A percentile compares a stretch with the other conserved stretches of the same genome.
These are phyloP conservation scores for Cyclotella cryptica DNA, from an alignment of 108 stramenopile genomes.

Conservation along the genomic window DNA sequence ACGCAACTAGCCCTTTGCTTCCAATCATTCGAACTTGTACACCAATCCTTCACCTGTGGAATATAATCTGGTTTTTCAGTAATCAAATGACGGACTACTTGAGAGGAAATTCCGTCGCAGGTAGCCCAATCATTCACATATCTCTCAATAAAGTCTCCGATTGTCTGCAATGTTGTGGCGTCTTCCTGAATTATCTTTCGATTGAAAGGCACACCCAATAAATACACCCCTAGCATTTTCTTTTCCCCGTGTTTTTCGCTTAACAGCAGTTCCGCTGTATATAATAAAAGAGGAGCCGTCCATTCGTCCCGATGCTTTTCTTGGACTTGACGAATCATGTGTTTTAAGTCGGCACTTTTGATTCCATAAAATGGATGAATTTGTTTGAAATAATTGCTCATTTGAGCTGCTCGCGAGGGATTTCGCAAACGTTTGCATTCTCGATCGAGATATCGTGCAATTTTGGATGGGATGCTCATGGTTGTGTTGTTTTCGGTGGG, in stretches of 20 bases:
- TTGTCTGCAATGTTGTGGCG: background rate
- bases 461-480: no score
- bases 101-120: conserved; percentile 8
- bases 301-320: conserved; percentile 4
- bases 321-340: conserved; percentile 4
- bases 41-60: conserved; percentile 8
- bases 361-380: conserved; percentile 23
- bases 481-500: no score
- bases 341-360: conserved; percentile 1
- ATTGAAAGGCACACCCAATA: conserved; percentile 14
- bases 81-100: conserved; percentile 16
- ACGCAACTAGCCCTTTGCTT: conserved; percentile 18
- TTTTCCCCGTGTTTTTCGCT: background rate
- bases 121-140: conserved; percentile 22
- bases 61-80: conserved; percentile 2
- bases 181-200: conserved; percentile 9
- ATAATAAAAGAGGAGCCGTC: background rate
- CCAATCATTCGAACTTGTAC: conserved; percentile 12
- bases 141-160: background rate
- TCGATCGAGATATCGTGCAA: no score
- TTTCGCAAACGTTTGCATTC: background rate
- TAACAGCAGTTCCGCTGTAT: background rate
- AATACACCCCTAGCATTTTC: conserved; percentile 19
- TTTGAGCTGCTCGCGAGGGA: background rate
- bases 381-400: conserved; percentile 11